Base-by-base conservation (phyloP, 139 green algal genomes). In the Nannochloris sp. region DNA sequence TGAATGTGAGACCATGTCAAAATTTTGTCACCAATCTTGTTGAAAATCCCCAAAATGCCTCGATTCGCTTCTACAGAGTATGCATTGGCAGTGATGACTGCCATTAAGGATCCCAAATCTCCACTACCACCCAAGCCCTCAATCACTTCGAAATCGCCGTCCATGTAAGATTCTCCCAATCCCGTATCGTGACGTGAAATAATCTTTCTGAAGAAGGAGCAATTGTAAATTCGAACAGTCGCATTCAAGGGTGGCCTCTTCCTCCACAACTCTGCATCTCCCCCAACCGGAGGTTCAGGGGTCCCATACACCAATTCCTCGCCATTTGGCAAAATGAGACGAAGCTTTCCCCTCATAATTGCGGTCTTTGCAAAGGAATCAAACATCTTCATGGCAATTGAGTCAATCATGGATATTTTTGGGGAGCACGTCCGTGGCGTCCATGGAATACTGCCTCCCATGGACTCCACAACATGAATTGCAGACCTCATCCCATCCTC, bases 161-260 rank as follows among this genome's bases (percentile, higher is more conserved):
- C 81, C 83, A 96, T 95, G 81, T 95, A 98, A 1, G 83, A 78
- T 68, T 98, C 90, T 9, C 89, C 90, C 59, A 97, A 51, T 48
- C 90, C 90, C 8, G 86, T 88, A 71, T 97, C 90, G 25, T 87
- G 78, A 4, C 81, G 65, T 14, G 78, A 71, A 51, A 95, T 78
- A 34, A 92, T 57, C 59, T 84, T 85, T 34, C 71, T 68, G 74
- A 96, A 95, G 65, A 94, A 86, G 51, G 76, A 68, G 60, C 80
- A 68, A 69, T 83, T 53, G 18, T 88, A 73, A 23, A 96, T 61
- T 11, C 83, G 71, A 34, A 96, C 15, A 9, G 80, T 90, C 43
- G 76, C 80, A 7, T 12, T 6, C 14, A 74, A 70, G 3, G 21
- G 5, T 0, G 87, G 87, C 23, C 74, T 68, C 1, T 72, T 72